Base-by-base conservation (phyloP, 2,329 filamentous ascomycete genomes). In the Aspergillus puulaauensis region DNA sequence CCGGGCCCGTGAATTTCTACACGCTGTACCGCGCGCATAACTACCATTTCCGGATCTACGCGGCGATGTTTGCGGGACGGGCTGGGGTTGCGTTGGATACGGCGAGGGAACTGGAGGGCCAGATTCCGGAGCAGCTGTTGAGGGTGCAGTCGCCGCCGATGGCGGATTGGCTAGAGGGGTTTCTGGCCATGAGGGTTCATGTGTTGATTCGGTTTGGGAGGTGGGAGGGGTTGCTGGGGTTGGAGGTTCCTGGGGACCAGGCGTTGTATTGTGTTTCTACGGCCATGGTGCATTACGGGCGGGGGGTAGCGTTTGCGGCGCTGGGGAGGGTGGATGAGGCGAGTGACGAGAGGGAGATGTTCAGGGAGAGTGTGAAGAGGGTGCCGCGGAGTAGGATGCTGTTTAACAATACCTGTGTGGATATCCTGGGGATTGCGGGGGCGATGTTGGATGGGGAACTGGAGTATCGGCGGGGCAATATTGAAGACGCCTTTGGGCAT, bases 161-260 rank as follows among this genome's bases (percentile, higher is more conserved):
- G 89, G 88, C 89, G 1, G 88, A 92, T 70, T 92, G 88, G 85
- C 77, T 92, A 1, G 90, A 93, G 71, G 83, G 83, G 1, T 91
- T 91, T 62, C 73, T 89, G 3, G 82, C 83, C 1, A 85, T 90
- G 70, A 82, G 86, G 3, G 77, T 88, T 2, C 90, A 93, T 69
- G 86, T 87, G 1, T 77, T 90, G 15, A 80, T 93, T 45, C 84
- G 90, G 0, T 93, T 93, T 64, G 90, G 90, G 0, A 77, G 76
- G 15, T 93, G 90, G 90, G 67, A 84, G 0, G 86, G 90, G 1
- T 78, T 92, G 21, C 73, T 89, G 8, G 72, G 75, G 1, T 71
- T 90, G 1, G 58, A 74, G 0, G 59, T 90, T 0, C 89, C 88
- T 0, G 54, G 70, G 0, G 87, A 93, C 61, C 62, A 69, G 14